These are phyloP conservation scores for Verticillium zaregamsianum DNA, from an alignment of 2,329 filamentous ascomycete species.

Conservation along the genomic window DNA sequence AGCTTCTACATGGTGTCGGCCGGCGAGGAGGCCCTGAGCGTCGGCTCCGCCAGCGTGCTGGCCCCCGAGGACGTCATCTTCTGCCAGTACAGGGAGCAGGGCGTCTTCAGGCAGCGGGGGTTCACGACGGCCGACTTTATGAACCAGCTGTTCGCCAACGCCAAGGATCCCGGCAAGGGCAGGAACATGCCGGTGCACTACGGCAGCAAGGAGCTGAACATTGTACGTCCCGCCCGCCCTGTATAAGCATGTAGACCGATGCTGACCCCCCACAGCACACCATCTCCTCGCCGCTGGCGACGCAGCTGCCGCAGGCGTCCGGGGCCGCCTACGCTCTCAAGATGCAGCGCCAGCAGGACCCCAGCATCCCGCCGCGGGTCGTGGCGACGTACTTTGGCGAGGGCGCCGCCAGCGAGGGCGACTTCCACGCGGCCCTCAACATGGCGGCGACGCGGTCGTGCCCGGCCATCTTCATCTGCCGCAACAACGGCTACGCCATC, in stretches of 20 bases:
- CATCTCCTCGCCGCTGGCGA: constrained; percentile 77
- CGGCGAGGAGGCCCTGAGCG: constrained; percentile 89
- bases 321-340: constrained; percentile 87
- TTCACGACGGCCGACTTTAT: constrained; percentile 88
- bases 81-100: constrained; percentile 90
- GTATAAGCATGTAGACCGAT: neutral
- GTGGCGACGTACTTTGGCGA: constrained; percentile 87
- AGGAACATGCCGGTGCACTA: constrained; percentile 99
- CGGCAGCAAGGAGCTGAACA: constrained; percentile 76
- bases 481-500: constrained; percentile 91
- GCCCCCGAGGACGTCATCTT: constrained; percentile 86
- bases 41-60: constrained; percentile 82
- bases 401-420: constrained; percentile 83
- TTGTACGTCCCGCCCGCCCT: constrained; percentile 43
- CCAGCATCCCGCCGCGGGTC: constrained; percentile 61
- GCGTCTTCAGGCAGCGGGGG: constrained; percentile 84
- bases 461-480: constrained; percentile 83
- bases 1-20: constrained; percentile 98
- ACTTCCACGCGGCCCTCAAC: constrained; percentile 88
- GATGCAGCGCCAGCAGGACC: constrained; percentile 70
- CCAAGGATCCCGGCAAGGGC: constrained; percentile 72
- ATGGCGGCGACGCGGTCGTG: constrained; percentile 87
- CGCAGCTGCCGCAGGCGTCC: constrained; percentile 83
- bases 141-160: constrained; percentile 90
- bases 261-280: constrained; percentile 57